A percentile compares a stretch with the other conserved stretches of the same genome.
Evolutionary conservation across 2,329 filamentous ascomycete species (phyloP).

Genomic region (Pseudogymnoascus sp.): DNA sequence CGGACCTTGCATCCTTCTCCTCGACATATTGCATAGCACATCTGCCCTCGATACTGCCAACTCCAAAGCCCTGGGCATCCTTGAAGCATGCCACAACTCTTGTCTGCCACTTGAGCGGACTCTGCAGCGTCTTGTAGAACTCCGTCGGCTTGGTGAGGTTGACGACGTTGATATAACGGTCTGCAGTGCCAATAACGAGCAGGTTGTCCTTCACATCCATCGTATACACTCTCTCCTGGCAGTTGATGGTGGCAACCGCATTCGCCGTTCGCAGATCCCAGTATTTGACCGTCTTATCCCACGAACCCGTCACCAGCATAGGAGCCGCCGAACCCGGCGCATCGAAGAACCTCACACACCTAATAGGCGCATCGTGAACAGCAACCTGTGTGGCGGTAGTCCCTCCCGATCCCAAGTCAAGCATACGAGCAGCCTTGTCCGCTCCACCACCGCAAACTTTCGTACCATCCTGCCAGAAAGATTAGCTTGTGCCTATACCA

Average conservation of each 20-base stretch:
- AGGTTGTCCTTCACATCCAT: conserved; percentile 88
- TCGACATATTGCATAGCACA: conserved; percentile 98
- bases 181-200: conserved; percentile 85
- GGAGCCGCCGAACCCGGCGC: conserved; percentile 54
- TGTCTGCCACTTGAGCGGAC: conserved; percentile 97
- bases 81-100: conserved; percentile 90
- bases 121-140: conserved; percentile 95
- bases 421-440: conserved; percentile 83
- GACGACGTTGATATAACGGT: conserved; percentile 93
- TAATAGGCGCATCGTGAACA: conserved; percentile 77
- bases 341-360: conserved; percentile 72
- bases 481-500: conserved; percentile 13
- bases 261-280: conserved; percentile 68
- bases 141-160: conserved; percentile 81
- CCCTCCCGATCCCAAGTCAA: conserved; percentile 67
- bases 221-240: conserved; percentile 77
- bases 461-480: conserved; percentile 65
- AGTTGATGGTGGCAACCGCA: conserved; percentile 59
- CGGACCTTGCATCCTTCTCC: conserved; percentile 76
- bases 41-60: conserved; percentile 92
- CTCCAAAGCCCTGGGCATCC: conserved; percentile 84
- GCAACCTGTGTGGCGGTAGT: conserved; percentile 63
- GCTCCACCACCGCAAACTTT: conserved; percentile 83
- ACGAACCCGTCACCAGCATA: conserved; percentile 86
- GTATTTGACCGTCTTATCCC: conserved; percentile 88